These are phyloP conservation scores for Cryptococcus sp. DNA, from an alignment of 1,284 basidiomycete genomes.

Conservation along the genomic window DNA sequence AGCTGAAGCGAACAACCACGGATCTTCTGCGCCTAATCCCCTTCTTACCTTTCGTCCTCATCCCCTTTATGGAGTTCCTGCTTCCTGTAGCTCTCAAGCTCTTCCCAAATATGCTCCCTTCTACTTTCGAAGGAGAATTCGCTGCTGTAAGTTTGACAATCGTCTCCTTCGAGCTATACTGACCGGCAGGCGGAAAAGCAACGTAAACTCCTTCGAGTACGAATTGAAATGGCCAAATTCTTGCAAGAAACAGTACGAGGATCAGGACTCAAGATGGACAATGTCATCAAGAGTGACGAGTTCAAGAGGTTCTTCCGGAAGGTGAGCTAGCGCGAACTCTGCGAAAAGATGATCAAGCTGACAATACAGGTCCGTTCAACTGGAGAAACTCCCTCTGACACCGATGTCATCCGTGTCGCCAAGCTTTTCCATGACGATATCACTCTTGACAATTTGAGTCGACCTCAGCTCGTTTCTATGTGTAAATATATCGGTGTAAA, in stretches of 20 bases:
- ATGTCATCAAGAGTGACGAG: conserved; percentile 85
- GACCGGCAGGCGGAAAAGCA: conserved; percentile 83
- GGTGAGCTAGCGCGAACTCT: conserved; percentile 50
- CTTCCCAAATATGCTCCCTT: conserved; percentile 98
- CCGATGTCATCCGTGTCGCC: conserved; percentile 90
- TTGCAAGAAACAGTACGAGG: conserved; percentile 95
- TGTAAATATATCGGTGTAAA: conserved; percentile 97
- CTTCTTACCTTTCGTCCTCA: conserved; percentile 89
- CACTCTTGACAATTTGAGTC: conserved; percentile 94
- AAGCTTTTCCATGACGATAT: conserved; percentile 97
- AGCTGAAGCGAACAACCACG: conserved; percentile 89
- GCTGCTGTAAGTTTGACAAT: conserved; percentile 59
- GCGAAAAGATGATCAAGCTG: not conserved
- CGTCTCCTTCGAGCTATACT: not conserved
- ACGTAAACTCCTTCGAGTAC: conserved; percentile 87
- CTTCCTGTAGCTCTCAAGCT: conserved; percentile 93
- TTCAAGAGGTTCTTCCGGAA: conserved; percentile 99
- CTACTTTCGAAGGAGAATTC: conserved; percentile 97
- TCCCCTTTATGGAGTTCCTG: conserved; percentile 98
- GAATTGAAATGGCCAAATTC: conserved; percentile 99
- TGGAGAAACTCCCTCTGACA: conserved; percentile 82
- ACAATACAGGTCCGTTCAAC: conserved; percentile 74
- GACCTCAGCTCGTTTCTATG: conserved; percentile 95
- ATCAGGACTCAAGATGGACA: conserved; percentile 85
- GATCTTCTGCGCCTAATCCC: conserved; percentile 90